Evolutionary conservation across 1,284 basidiomycete genomes (phyloP), one percentile per base, ranked within the genome.

Genomic region (Coniferiporia weirii): DNA sequence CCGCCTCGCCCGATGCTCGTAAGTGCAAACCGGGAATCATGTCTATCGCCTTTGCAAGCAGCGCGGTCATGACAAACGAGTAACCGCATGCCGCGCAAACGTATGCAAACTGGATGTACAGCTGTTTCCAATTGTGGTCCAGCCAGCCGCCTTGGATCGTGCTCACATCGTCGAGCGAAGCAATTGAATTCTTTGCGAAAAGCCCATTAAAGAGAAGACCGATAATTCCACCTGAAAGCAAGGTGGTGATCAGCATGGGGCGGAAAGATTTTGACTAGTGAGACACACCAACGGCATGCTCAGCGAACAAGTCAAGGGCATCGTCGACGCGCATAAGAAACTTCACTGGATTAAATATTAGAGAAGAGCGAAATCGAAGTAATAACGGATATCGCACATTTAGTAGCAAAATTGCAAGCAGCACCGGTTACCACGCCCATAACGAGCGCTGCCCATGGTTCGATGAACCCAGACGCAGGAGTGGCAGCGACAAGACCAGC

Each of bases 401-500:
- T 87, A 3, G 95, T 96, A 38, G 89, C 87, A 74, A 93, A 89
- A 73, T 97, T 96, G 72, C 91, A 93, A 15, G 89, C 70, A 1
- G 76, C 81, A 1, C 91, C 91, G 1, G 90, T 80, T 35, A 91
- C 72, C 61, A 91, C 74, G 46, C 95, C 95, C 65, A 91, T 81
- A 20, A 95, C 74, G 8, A 96, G 77, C 70, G 91, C 75, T 19
- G 84, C 79, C 88, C 85, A 84, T 38, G 83, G 77, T 38, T 80
- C 79, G 40, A 89, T 74, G 68, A 73, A 89, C 52, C 84, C 87
- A 19, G 83, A 87, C n/a, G 85, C 82, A 1, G 89, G 88, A 3
- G 93, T 94, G 46, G 93, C 91, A n/a, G 91, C 92, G 49, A 98
- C 95, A 43, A 98, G 80, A 19, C 93, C 93, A 48, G 89, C 87